Conservation (phyloP, 2,329 filamentous ascomycete genomes). For the Colletotrichum sp. region DNA sequence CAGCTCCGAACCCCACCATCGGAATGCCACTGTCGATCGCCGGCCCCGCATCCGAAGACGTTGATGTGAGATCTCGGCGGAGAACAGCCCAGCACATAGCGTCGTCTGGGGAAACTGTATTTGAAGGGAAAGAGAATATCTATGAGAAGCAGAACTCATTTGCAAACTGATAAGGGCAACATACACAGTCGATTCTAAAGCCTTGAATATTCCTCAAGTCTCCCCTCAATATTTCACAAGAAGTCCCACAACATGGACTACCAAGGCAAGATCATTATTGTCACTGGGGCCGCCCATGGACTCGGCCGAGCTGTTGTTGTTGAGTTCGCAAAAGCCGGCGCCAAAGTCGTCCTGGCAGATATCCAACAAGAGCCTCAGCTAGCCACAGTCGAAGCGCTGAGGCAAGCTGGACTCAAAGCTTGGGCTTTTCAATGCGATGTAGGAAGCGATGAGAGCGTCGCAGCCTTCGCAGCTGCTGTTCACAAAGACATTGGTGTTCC, state of each 20-base stretch:
- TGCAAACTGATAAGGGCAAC: neutral
- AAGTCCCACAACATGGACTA: neutral
- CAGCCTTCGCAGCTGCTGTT: neutral
- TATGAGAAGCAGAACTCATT: accelerated
- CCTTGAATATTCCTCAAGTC: neutral
- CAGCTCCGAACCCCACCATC: neutral
- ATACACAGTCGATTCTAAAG: neutral
- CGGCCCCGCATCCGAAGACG: neutral
- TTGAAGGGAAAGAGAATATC: neutral
- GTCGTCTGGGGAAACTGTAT: neutral
- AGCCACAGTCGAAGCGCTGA: neutral
- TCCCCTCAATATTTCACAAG: neutral
- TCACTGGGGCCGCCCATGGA: neutral
- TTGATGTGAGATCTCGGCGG: neutral
- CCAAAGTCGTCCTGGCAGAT: neutral
- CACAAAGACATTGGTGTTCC: neutral
- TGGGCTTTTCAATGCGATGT: neutral
- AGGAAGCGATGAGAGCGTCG: neutral
- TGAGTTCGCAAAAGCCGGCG: neutral
- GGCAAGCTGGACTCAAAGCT: neutral
- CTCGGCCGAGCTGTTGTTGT: neutral
- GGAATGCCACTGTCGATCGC: neutral
- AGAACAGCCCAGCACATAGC: neutral
- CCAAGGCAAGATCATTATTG: neutral
- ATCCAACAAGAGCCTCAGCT: neutral